phyloP scores from a whole-genome alignment of 495 filamentous ascomycete genomes.

The Parathielavia hyrcaniae region DNA sequence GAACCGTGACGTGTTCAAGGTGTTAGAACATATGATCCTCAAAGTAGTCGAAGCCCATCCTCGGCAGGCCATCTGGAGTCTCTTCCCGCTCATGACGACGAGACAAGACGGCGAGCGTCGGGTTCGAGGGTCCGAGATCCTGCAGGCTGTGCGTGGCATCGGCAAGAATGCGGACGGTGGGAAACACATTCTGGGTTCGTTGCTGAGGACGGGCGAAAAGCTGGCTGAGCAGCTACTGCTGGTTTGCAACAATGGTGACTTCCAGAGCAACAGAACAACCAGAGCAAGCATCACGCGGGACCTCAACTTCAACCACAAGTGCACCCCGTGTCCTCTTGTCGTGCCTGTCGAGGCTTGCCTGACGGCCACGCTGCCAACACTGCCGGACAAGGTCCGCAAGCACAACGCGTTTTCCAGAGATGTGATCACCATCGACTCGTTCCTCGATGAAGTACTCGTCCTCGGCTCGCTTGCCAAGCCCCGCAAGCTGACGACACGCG shows the following conservation, averaged over 20 bases:
- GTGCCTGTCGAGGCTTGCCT: constrained; percentile 82
- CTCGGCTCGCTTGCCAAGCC: constrained; percentile 87
- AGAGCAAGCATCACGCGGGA: constrained; percentile 63
- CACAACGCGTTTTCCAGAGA: constrained; percentile 76
- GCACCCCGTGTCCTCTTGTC: constrained; percentile 74
- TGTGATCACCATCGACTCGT: constrained; percentile 50
- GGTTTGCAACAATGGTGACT: constrained; percentile 72
- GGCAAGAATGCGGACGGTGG: constrained; percentile 34
- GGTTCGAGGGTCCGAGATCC: constrained; percentile 46
- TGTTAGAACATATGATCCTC: constrained; percentile 69
- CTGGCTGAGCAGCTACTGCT: constrained; percentile 76
- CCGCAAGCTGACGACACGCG: constrained; percentile 79
- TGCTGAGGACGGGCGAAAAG: constrained; percentile 73
- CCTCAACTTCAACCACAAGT: constrained; percentile 77
- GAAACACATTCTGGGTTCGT: constrained; percentile 50
- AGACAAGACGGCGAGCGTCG: constrained; percentile 46
- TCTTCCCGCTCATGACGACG: constrained; percentile 69
- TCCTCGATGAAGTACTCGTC: constrained; percentile 81
- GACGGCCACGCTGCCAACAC: constrained; percentile 71
- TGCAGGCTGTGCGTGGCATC: constrained; percentile 38
- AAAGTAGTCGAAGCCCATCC: constrained; percentile 76
- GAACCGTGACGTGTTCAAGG: constrained; percentile 63
- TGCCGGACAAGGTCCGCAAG: constrained; percentile 60
- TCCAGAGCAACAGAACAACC: constrained; percentile 56
- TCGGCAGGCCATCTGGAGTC: constrained; percentile 87